Conservation (phyloP, 2,329 filamentous ascomycete genomes). For the Aspergillus fischeri region DNA sequence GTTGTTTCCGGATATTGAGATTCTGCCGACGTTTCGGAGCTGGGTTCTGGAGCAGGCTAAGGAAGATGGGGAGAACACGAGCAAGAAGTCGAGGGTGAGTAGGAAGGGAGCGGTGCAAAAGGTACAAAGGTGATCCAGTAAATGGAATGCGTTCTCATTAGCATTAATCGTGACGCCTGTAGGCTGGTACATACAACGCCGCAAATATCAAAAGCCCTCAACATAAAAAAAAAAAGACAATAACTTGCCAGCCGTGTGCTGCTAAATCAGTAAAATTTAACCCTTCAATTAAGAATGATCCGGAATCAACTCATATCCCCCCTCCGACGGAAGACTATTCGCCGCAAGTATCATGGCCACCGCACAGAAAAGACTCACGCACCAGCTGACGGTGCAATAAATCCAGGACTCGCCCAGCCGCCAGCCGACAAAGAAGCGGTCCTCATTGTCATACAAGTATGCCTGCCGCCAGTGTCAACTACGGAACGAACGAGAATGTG, state of each 20-base stretch:
- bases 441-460: slow-evolving; percentile 77
- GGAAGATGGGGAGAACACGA: not conserved
- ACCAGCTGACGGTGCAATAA: slow-evolving; percentile 62
- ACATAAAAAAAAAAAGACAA: not conserved
- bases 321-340: slow-evolving; percentile 69
- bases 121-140: not conserved
- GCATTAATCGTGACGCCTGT: slow-evolving; percentile 10
- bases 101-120: slow-evolving; percentile 7
- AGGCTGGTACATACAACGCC: slow-evolving; percentile 4
- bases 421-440: slow-evolving; percentile 81
- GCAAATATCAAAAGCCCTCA: not conserved
- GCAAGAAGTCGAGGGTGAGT: not conserved
- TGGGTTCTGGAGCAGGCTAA: slow-evolving; percentile 9
- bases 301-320: slow-evolving; percentile 77
- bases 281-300: slow-evolving; percentile 24
- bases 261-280: not conserved
- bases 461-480: slow-evolving; percentile 50
- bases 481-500: not conserved
- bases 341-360: slow-evolving; percentile 63
- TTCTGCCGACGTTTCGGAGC: slow-evolving; percentile 30
- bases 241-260: not conserved
- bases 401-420: slow-evolving; percentile 74
- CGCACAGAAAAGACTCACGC: slow-evolving; percentile 50
- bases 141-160: not conserved
- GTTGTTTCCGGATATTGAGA: slow-evolving; percentile 39